Conservation (phyloP, 2,329 filamentous ascomycete genomes). For the Colletotrichum sp. region DNA sequence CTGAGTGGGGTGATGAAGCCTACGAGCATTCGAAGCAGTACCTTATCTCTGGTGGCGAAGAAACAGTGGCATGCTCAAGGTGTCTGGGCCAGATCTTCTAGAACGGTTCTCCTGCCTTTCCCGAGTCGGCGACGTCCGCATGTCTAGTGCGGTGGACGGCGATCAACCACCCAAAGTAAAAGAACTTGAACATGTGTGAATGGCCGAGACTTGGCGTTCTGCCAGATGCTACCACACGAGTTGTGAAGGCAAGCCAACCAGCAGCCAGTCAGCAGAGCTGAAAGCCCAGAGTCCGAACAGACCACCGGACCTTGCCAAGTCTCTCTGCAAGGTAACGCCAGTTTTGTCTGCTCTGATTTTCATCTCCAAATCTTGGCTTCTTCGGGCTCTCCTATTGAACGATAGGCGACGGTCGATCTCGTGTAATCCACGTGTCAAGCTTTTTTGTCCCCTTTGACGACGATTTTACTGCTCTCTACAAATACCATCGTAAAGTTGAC, state of each 20-base stretch:
- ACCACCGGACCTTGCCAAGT: background rate
- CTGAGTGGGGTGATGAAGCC: background rate
- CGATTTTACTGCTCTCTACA: background rate
- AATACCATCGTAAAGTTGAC: background rate
- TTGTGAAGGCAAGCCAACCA: background rate
- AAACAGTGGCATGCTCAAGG: background rate
- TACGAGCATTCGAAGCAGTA: background rate
- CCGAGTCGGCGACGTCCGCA: background rate
- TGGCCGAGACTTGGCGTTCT: background rate
- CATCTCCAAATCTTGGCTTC: background rate
- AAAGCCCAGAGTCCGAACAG: background rate
- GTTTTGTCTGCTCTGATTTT: background rate
- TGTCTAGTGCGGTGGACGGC: background rate
- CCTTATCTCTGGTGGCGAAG: conserved; percentile 2
- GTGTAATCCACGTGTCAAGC: background rate
- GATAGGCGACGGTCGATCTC: background rate
- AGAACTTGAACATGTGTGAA: background rate
- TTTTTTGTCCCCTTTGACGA: background rate
- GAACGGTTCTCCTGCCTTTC: conserved; percentile 12
- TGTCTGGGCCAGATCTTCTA: background rate
- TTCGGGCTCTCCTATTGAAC: background rate
- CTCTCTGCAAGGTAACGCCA: background rate
- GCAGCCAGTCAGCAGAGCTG: background rate
- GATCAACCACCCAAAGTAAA: background rate
- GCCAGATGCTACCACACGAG: background rate